phyloP scores from a whole-genome alignment of 257 asterid species.

The Gentiana straminea region DNA sequence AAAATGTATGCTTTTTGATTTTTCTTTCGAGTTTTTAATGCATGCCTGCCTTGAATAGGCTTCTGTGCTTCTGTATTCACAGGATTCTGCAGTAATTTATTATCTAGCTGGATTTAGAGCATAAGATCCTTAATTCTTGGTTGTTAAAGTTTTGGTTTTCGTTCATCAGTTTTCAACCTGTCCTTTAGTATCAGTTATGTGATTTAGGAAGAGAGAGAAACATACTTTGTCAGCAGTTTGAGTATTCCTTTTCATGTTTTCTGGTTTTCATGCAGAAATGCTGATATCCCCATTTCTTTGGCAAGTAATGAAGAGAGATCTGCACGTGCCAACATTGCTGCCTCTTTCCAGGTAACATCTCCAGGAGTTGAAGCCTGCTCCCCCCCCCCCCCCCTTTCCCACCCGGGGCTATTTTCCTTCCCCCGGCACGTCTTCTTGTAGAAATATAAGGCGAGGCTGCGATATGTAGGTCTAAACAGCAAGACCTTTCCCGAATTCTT shows the following conservation, averaged over 20 bases:
- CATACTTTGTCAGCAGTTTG: too few species aligned
- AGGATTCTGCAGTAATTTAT: neutral
- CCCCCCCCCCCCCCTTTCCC: too few species aligned
- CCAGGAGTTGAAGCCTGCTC: too few species aligned
- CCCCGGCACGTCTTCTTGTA: too few species aligned
- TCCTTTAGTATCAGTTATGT: too few species aligned
- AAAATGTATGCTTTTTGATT: conserved; percentile 43
- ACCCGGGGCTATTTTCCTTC: too few species aligned
- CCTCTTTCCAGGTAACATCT: conserved; percentile 79
- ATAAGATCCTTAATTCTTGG: neutral
- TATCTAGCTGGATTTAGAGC: neutral
- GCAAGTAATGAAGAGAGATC: conserved; percentile 59
- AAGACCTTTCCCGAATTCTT: too few species aligned
- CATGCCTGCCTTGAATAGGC: neutral
- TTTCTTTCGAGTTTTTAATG: neutral
- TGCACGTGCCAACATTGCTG: conserved; percentile 93
- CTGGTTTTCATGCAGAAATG: conserved; percentile 41
- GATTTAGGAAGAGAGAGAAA: too few species aligned
- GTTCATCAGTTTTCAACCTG: too few species aligned
- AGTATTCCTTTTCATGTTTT: conserved; percentile 5
- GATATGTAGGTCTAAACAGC: too few species aligned
- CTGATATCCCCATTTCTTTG: conserved; percentile 55
- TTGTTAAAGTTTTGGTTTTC: neutral
- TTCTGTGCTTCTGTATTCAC: conserved; percentile 4
- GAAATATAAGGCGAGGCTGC: too few species aligned